phyloP scores from a whole-genome alignment of 257 asterid species.

The Solanum pinnatisectum region DNA sequence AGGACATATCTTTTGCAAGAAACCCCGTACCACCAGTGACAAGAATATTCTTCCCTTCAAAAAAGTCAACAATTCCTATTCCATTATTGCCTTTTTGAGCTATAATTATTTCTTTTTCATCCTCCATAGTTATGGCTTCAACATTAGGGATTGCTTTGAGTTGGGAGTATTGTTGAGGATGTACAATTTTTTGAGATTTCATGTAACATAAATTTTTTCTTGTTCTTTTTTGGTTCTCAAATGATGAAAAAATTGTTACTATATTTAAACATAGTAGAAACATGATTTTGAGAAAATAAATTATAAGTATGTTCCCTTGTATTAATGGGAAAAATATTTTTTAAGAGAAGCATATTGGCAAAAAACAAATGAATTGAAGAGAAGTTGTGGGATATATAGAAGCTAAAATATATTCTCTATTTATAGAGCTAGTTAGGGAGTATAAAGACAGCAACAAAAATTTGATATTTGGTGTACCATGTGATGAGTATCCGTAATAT shows the following conservation, averaged over 20 bases:
- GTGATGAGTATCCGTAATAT: not conserved
- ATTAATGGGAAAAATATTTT: not conserved
- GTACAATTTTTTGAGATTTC: not conserved
- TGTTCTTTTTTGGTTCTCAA: not conserved
- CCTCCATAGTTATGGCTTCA: not conserved
- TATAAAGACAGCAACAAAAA: too few species aligned
- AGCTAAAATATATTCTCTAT: not conserved
- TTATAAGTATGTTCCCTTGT: not conserved
- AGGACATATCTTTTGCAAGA: constrained; percentile 46
- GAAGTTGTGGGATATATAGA: not conserved
- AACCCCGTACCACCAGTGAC: constrained; percentile 71
- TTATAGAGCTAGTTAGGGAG: not conserved
- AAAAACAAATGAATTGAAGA: not conserved
- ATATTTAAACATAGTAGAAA: not conserved
- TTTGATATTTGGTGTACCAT: not conserved
- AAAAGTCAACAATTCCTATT: constrained; percentile 9
- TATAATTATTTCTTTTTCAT: not conserved
- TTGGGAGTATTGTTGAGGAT: not conserved
- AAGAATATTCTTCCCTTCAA: constrained; percentile 38
- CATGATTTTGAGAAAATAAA: not conserved
- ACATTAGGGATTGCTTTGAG: not conserved
- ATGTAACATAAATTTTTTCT: not conserved
- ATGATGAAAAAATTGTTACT: not conserved
- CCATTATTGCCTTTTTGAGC: not conserved
- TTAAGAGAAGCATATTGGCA: not conserved